A percentile compares a stretch with the other conserved stretches of the same genome.
Conservation (phyloP, 1,284 basidiomycete species). For the Trichosporon faecale region DNA sequence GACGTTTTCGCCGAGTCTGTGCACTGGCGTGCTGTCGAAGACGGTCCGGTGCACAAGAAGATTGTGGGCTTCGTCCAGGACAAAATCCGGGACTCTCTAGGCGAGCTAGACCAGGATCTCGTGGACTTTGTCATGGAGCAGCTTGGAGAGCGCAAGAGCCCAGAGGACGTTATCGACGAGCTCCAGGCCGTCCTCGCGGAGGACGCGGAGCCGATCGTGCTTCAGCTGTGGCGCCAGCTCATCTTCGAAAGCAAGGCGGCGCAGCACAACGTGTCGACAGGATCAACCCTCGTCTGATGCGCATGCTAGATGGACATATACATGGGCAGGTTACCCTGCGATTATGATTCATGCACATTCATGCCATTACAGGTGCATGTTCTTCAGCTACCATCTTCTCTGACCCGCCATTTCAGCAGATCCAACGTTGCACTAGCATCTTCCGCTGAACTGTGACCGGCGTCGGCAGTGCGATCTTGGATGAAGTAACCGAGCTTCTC, state of each 20-base stretch:
- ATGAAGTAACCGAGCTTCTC: constrained; percentile 73
- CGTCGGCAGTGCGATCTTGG: constrained; percentile 60
- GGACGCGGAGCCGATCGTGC: constrained; percentile 71
- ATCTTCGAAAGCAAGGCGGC: constrained; percentile 62
- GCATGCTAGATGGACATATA: neutral
- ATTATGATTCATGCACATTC: neutral
- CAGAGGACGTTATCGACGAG: constrained; percentile 75
- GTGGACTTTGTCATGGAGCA: constrained; percentile 87
- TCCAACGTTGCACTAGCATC: constrained; percentile 81
- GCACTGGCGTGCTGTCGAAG: constrained; percentile 77
- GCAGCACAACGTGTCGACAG: constrained; percentile 1
- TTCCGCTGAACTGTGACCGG: constrained; percentile 78
- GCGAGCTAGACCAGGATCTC: constrained; percentile 70
- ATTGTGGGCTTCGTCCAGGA: constrained; percentile 72
- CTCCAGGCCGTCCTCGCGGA: constrained; percentile 83
- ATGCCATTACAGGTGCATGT: neutral
- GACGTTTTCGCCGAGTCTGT: constrained; percentile 73
- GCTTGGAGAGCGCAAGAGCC: constrained; percentile 75
- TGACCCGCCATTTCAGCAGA: constrained; percentile 60
- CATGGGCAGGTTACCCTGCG: neutral
- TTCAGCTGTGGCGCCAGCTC: constrained; percentile 78
- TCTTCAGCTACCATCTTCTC: constrained; percentile 31
- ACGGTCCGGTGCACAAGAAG: constrained; percentile 68
- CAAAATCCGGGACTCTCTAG: constrained; percentile 76
- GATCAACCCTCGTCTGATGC: neutral